Conservation (phyloP, 495 filamentous ascomycete species). For the Podospora fimiseda region DNA sequence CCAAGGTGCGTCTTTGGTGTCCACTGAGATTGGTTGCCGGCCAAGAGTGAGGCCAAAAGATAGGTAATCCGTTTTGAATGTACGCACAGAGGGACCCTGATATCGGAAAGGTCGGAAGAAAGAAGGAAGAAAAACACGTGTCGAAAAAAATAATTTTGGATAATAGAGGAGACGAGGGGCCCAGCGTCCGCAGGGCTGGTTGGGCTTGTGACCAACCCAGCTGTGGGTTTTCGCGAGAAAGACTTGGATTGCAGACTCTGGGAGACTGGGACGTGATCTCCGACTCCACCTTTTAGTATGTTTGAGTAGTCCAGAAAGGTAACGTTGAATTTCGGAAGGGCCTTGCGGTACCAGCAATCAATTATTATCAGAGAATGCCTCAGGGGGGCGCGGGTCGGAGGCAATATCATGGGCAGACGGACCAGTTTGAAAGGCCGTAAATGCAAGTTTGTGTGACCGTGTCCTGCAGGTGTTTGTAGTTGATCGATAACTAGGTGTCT, state of each 20-base stretch:
- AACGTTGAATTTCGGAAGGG: constrained; percentile 6
- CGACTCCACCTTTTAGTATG: not conserved
- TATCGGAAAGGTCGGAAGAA: not conserved
- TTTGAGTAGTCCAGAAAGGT: not conserved
- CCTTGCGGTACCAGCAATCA: not conserved
- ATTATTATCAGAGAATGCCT: not conserved
- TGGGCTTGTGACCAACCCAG: not conserved
- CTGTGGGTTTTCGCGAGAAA: not conserved
- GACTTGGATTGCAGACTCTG: not conserved
- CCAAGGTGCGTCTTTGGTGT: too few species aligned
- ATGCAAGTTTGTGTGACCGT: not conserved
- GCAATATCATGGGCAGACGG: not conserved
- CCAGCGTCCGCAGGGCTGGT: too few species aligned
- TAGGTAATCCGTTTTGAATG: too few species aligned
- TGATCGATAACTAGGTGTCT: not conserved
- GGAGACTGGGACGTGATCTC: not conserved
- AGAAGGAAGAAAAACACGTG: too few species aligned
- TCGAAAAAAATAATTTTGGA: too few species aligned
- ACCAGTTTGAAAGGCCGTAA: not conserved
- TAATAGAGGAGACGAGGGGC: too few species aligned
- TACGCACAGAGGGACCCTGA: too few species aligned
- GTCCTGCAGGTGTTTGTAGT: not conserved
- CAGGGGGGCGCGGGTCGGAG: too few species aligned
- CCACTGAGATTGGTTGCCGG: too few species aligned
- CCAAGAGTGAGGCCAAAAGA: too few species aligned